Percentiles rank a stretch among this genome's conserved stretches.
These are phyloP conservation scores for Eucalyptus globulus DNA, from an alignment of 345 rosid genomes.

Conservation along the genomic window DNA sequence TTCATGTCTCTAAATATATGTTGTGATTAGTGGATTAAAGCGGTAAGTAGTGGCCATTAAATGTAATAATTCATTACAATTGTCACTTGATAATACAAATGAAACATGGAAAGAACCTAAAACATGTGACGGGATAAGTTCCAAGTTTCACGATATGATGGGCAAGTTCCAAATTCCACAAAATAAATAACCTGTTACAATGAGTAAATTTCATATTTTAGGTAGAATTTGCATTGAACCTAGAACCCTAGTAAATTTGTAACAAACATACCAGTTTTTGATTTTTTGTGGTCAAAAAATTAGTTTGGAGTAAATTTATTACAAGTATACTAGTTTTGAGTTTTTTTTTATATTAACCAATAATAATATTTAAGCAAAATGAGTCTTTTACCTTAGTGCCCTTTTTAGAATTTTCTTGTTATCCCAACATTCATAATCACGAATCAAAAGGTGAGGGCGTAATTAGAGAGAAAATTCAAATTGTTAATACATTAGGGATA, in stretches of 20 bases:
- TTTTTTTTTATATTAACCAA: too few relatives aligned
- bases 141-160: too few relatives aligned
- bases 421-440: neutral
- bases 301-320: too few relatives aligned
- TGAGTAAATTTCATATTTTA: fast-evolving
- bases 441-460: neutral
- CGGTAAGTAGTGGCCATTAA: fast-evolving
- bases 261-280: fast-evolving
- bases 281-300: fast-evolving
- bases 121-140: fast-evolving
- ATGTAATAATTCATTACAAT: too few relatives aligned
- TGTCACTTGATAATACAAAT: too few relatives aligned
- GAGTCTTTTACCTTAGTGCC: neutral
- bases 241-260: too few relatives aligned
- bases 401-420: neutral
- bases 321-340: fast-evolving
- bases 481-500: neutral
- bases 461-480: neutral
- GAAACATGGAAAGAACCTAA: too few relatives aligned
- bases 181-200: fast-evolving
- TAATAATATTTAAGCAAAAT: too few relatives aligned
- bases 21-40: too few relatives aligned
- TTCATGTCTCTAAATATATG: too few relatives aligned
- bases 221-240: too few relatives aligned
- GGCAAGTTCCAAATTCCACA: fast-evolving